Base-by-base conservation (phyloP, 2,329 filamentous ascomycete genomes). In the Botrytis tulipae region DNA sequence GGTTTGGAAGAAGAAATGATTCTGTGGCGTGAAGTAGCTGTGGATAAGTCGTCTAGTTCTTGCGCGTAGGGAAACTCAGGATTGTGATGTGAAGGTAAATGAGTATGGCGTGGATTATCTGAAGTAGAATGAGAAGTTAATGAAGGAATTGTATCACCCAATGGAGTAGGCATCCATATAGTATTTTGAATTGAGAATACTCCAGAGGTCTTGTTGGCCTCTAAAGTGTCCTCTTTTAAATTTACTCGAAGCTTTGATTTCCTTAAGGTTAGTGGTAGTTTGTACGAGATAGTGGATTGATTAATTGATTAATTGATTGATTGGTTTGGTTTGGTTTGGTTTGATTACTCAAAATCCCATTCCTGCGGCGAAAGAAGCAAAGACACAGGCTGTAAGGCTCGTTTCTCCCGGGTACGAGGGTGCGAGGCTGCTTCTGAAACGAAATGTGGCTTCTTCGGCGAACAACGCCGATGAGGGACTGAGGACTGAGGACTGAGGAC, bases 121-220 rank as follows among this genome's bases (percentile, higher is more conserved):
- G 76, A 76, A 70, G 73, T 65, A 72, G 78, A 78, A 71, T 76
- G 76, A 51, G 75, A 59, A 60, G 76, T 73, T 54, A 78, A 73
- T 73, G 79, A 78, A 80, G 80, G 79, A 76, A 82, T 76, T 75
- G 80, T 79, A 74, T 82, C 78, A 79, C 78, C 80, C 76, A 81
- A 76, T 75, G 81, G 80, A 76, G 81, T 80, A 82, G 82, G 82
- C 83, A 84, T 84, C 80, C 82, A 85, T 84, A 77, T 81, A 78
- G 73, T 80, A 73, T 74, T 46, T 65, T 48, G 46, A 67, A 35
- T 42, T 63, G 67, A 71, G 59, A 48, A 72, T 73, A 70, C 76
- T 76, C 74, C 72, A 79, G 78, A 80, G 76, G 79, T 76, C 77
- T 79, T 73, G 74, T 51, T 79, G 76, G 75, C 79, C 79, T 80